Evolutionary conservation across 2,329 filamentous ascomycete genomes (phyloP).

Genomic region (Phialophora verrucosa): DNA sequence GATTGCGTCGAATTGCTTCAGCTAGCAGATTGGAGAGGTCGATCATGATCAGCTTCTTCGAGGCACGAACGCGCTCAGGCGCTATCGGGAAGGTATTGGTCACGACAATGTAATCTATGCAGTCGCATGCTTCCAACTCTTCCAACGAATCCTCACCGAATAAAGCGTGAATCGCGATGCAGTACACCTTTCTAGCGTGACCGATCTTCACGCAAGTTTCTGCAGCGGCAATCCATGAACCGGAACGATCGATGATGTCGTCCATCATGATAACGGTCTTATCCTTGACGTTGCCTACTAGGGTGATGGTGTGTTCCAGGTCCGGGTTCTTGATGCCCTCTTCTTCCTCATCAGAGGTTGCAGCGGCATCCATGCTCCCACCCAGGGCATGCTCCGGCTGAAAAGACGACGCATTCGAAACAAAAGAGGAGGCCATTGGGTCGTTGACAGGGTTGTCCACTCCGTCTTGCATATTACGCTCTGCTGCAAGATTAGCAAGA

Average conservation of each 20-base stretch:
- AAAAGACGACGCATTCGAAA: constrained; percentile 79
- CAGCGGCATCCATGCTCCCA: constrained; percentile 81
- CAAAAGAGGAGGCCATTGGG: constrained; percentile 80
- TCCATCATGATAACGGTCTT: constrained; percentile 93
- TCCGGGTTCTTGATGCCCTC: constrained; percentile 80
- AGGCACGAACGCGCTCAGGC: constrained; percentile 70
- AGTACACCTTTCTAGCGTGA: constrained; percentile 90
- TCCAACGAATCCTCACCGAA: constrained; percentile 89
- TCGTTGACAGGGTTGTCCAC: constrained; percentile 68
- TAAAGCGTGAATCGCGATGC: constrained; percentile 94
- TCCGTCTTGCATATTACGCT: constrained; percentile 55
- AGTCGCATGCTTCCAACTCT: constrained; percentile 88
- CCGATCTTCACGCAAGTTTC: constrained; percentile 90
- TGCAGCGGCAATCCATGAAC: constrained; percentile 95
- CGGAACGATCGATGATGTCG: constrained; percentile 98
- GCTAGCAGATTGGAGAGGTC: constrained; percentile 86
- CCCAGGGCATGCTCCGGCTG: constrained; percentile 75
- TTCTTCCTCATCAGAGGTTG: constrained; percentile 88
- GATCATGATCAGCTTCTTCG: constrained; percentile 84
- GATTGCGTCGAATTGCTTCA: constrained; percentile 93
- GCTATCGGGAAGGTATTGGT: constrained; percentile 97
- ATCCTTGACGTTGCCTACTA: constrained; percentile 92
- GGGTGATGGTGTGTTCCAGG: constrained; percentile 91
- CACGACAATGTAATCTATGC: constrained; percentile 91
- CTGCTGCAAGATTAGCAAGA: constrained; percentile 58